Conservation (phyloP, 2,329 filamentous ascomycete species). For the Aspergillus neoniger region DNA sequence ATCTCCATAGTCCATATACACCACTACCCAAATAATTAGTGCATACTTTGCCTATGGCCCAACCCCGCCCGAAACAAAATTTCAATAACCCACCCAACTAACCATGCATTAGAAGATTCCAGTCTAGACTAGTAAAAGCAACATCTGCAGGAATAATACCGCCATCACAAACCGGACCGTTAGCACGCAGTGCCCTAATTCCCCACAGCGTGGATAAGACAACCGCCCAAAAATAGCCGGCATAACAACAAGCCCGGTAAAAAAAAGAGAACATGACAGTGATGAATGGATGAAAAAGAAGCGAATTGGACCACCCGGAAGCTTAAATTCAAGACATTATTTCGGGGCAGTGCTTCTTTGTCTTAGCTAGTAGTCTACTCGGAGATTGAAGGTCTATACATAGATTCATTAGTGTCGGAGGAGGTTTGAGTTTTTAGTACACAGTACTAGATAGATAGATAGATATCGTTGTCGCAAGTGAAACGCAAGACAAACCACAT, state of each 20-base stretch:
- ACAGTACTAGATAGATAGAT: too few relatives aligned
- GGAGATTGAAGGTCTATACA: too few relatives aligned
- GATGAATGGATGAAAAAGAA: too few relatives aligned
- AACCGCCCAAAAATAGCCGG: conserved; percentile 5
- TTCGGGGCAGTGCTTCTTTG: too few relatives aligned
- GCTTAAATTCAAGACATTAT: too few relatives aligned
- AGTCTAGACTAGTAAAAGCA: background rate
- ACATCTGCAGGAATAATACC: background rate
- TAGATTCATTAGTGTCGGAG: too few relatives aligned
- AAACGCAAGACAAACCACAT: too few relatives aligned
- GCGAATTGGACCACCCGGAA: too few relatives aligned
- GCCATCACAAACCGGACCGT: background rate
- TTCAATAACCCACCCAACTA: background rate
- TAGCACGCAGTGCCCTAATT: background rate
- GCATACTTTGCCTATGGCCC: background rate
- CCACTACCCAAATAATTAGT: background rate
- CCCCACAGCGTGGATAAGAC: background rate
- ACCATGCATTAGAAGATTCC: background rate
- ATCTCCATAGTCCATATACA: background rate
- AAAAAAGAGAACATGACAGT: too few relatives aligned
- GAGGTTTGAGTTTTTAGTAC: too few relatives aligned
- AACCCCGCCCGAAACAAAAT: background rate
- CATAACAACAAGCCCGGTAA: background rate
- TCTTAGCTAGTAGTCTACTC: too few relatives aligned
- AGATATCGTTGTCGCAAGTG: too few relatives aligned